Percentiles rank a stretch among this genome's conserved stretches.
Conservation (phyloP, 306 rosid species). For the Cercis canadensis region DNA sequence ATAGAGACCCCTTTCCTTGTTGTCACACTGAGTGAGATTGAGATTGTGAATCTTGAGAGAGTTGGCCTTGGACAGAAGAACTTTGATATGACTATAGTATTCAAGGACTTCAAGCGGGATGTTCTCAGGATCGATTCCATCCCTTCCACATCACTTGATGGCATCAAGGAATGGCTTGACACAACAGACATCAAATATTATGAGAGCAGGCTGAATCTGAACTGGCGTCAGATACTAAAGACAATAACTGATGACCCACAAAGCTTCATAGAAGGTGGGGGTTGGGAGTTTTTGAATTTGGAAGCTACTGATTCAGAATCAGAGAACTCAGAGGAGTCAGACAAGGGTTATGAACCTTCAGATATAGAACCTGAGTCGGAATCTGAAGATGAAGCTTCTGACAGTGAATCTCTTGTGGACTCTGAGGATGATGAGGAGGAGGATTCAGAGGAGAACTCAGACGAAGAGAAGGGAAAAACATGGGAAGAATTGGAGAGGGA, state of each 20-base stretch:
- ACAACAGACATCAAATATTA: conserved; percentile 92
- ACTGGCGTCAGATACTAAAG: conserved; percentile 95
- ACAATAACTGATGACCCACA: conserved; percentile 94
- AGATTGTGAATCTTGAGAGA: conserved; percentile 93
- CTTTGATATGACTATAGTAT: conserved; percentile 89
- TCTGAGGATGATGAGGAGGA: conserved; percentile 66
- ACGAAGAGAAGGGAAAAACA: conserved; percentile 65
- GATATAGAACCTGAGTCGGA: conserved; percentile 87
- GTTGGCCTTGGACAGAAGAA: conserved; percentile 99
- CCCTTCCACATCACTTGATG: conserved; percentile 89
- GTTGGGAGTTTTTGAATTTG: conserved; percentile 96
- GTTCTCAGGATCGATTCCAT: conserved; percentile 93
- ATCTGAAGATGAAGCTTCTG: conserved; percentile 82
- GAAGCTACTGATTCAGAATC: conserved; percentile 95
- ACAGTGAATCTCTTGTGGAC: conserved; percentile 85
- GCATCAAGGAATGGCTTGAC: conserved; percentile 95
- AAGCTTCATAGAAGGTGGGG: conserved; percentile 90
- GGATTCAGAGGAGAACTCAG: conserved; percentile 44
- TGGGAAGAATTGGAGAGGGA: conserved; percentile 99
- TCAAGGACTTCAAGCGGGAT: conserved; percentile 91
- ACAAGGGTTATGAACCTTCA: conserved; percentile 89
- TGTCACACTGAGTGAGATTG: conserved; percentile 86
- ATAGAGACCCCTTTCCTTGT: conserved; percentile 92
- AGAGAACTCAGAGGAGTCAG: conserved; percentile 80
- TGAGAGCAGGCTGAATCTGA: conserved; percentile 93